Conservation (phyloP, 371 early-diverging fungal species). For the Syncephalastrum monosporum region DNA sequence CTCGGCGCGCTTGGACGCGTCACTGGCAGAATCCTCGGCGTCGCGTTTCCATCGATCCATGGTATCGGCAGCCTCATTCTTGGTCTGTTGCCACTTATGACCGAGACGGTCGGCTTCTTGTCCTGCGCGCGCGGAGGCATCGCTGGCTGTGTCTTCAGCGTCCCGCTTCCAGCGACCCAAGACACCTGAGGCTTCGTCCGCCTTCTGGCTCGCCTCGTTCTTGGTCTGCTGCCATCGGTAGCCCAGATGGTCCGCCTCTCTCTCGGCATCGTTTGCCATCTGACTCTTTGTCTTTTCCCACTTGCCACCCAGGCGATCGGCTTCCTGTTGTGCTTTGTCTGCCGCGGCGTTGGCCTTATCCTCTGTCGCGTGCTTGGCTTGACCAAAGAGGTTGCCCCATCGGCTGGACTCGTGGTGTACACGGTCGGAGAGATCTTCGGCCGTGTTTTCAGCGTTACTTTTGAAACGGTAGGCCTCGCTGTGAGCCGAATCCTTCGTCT, state of each 20-base stretch:
- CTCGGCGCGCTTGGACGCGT: slow-evolving; percentile 7
- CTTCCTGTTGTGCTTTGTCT: no score
- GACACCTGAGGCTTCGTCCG: slow-evolving; percentile 4
- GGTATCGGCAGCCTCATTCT: neutral
- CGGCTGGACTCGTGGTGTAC: slow-evolving; percentile 5
- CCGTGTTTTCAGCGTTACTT: slow-evolving; percentile 2
- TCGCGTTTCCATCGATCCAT: neutral
- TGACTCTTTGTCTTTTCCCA: no score
- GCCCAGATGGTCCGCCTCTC: neutral
- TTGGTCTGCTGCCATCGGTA: slow-evolving; percentile 7
- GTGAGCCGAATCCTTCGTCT: neutral
- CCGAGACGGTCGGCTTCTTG: slow-evolving; percentile 6
- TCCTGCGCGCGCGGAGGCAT: slow-evolving; percentile 4
- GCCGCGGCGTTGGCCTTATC: no score
- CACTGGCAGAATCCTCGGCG: slow-evolving; percentile 6
- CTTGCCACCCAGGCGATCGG: no score
- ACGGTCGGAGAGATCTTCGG: slow-evolving; percentile 9
- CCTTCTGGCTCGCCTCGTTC: slow-evolving; percentile 3
- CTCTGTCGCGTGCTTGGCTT: no score
- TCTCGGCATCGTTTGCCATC: neutral
- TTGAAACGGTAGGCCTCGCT: neutral
- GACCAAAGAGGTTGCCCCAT: no score
- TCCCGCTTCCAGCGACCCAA: slow-evolving; percentile 13
- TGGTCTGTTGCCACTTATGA: slow-evolving; percentile 1
- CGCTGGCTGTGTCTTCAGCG: slow-evolving; percentile 5